Conservation (phyloP, 441 rosid species). For the Adansonia madagascariensis region DNA sequence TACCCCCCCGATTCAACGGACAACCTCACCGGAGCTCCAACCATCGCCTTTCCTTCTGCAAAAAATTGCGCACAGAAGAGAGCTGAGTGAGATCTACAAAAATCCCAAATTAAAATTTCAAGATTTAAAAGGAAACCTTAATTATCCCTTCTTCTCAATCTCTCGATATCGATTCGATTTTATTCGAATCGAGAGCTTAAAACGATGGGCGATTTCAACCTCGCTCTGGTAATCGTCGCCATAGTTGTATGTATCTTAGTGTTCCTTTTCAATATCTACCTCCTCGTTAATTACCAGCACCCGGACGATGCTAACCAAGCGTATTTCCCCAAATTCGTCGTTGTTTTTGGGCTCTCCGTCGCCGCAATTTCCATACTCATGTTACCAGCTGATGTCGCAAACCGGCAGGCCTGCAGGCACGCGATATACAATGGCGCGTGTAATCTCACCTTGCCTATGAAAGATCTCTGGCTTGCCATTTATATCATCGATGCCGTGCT, state of each 20-base stretch:
- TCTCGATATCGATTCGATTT: neutral
- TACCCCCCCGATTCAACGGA: neutral
- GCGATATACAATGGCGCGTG: constrained; percentile 94
- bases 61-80: neutral
- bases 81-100: neutral
- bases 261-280: constrained; percentile 83
- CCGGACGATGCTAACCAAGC: constrained; percentile 98
- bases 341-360: constrained; percentile 83
- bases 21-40: neutral
- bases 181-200: neutral
- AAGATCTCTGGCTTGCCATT: constrained; percentile 88
- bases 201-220: constrained; percentile 91
- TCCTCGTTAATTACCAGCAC: constrained; percentile 95
- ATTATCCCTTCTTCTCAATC: neutral
- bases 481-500: constrained; percentile 86
- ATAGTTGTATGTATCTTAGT: constrained; percentile 81
- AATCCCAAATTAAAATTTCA: neutral
- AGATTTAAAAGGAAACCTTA: neutral
- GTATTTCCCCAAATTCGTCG: constrained; percentile 91
- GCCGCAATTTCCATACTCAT: constrained; percentile 87
- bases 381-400: constrained; percentile 96
- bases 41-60: neutral
- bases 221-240: constrained; percentile 93
- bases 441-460: constrained; percentile 91
- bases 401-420: constrained; percentile 88